Conservation (phyloP, 1,284 basidiomycete species). For the Austroboletus novae-zelandiae region DNA sequence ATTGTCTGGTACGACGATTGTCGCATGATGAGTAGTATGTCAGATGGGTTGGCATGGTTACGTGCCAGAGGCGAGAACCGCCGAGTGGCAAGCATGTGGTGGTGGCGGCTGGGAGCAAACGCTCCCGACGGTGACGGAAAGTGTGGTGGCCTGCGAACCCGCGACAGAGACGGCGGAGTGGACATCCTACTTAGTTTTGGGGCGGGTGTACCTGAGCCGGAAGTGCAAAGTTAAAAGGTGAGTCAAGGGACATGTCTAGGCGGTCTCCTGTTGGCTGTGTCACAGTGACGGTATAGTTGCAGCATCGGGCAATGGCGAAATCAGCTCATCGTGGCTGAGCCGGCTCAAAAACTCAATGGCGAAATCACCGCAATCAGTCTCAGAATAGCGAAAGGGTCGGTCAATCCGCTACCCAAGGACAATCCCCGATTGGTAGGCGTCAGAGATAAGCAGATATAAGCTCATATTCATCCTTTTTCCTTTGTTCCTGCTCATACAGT, state of each 20-base stretch:
- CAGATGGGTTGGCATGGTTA: not conserved
- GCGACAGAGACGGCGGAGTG: not conserved
- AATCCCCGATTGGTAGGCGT: not conserved
- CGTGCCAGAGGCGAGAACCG: not conserved
- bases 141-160: too few species aligned
- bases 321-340: constrained; percentile 16
- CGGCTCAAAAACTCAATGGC: constrained; percentile 20
- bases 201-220: not conserved
- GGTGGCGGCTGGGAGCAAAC: not conserved
- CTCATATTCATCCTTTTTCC: not conserved
- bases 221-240: not conserved
- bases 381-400: not conserved
- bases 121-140: not conserved
- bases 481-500: not conserved
- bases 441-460: constrained; percentile 13
- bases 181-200: not conserved
- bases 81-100: not conserved
- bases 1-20: too few species aligned
- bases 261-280: not conserved
- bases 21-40: too few species aligned
- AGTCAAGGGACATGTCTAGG: not conserved
- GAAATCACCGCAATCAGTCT: constrained; percentile 23
- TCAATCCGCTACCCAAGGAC: not conserved
- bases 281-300: not conserved
- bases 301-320: constrained; percentile 25